Percentiles rank a stretch among this genome's conserved stretches.
phyloP scores from a whole-genome alignment of 2,329 filamentous ascomycete genomes.

The Pyrenophora teres region DNA sequence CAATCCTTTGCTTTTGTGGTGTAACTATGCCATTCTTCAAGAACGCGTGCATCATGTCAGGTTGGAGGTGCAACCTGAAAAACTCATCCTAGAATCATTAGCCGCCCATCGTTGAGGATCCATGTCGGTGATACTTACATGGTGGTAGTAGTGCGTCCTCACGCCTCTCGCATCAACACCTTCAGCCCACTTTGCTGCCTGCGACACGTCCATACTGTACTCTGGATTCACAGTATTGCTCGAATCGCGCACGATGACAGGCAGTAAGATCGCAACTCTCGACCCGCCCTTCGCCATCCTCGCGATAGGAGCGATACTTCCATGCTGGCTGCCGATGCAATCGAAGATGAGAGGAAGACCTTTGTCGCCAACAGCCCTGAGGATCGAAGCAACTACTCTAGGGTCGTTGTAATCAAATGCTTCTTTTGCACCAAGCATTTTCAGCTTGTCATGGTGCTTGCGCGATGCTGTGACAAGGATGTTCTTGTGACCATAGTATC shows the following conservation, averaged over 20 bases:
- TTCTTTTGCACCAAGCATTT: slow-evolving; percentile 44
- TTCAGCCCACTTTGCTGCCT: slow-evolving; percentile 55
- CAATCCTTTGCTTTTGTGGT: slow-evolving; percentile 49
- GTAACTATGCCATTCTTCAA: slow-evolving; percentile 48
- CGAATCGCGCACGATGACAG: slow-evolving; percentile 62
- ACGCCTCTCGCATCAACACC: slow-evolving; percentile 61
- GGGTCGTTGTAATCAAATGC: slow-evolving; percentile 50
- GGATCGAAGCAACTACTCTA: slow-evolving; percentile 39
- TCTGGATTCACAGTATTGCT: slow-evolving; percentile 54
- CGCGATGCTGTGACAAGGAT: slow-evolving; percentile 47
- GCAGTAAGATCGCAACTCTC: slow-evolving; percentile 64
- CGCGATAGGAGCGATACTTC: slow-evolving; percentile 47
- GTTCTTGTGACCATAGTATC: slow-evolving; percentile 48
- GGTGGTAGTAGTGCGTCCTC: slow-evolving; percentile 59
- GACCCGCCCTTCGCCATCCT: slow-evolving; percentile 55
- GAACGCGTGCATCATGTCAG: slow-evolving; percentile 60
- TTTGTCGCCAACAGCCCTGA: slow-evolving; percentile 10
- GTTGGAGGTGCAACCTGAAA: slow-evolving; percentile 60
- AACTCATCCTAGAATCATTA: slow-evolving; percentile 55
- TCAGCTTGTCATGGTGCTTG: slow-evolving; percentile 48
- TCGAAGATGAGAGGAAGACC: slow-evolving; percentile 40
- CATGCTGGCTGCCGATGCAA: slow-evolving; percentile 41
- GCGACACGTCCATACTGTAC: slow-evolving; percentile 60
- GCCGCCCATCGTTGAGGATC: not conserved
- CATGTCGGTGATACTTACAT: slow-evolving; percentile 44